phyloP scores from a whole-genome alignment of 805 yeast species.

The Monosporozyma siamensis region DNA sequence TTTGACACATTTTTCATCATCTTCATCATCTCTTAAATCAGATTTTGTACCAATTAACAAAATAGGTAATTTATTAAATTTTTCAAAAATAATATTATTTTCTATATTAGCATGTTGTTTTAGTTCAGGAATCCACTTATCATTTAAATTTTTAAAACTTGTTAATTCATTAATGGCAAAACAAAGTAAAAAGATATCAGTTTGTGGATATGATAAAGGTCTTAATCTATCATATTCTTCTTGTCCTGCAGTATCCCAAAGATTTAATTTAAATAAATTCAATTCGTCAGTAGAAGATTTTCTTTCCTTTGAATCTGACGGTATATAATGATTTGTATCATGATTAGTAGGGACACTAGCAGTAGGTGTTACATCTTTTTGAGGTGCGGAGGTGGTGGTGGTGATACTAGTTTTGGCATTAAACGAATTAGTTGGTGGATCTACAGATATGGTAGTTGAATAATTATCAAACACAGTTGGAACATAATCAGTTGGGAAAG shows the following conservation, averaged over 20 bases:
- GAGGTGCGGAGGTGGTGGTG: too few relatives aligned
- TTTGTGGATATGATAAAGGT: slow-evolving; percentile 86
- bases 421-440: slow-evolving; percentile 8
- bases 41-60: slow-evolving; percentile 81
- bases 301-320: background rate
- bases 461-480: slow-evolving; percentile 94
- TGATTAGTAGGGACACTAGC: background rate
- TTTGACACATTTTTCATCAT: slow-evolving; percentile 49
- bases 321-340: background rate
- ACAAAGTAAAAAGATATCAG: slow-evolving; percentile 79
- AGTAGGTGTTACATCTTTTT: too few relatives aligned
- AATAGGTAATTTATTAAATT: slow-evolving; percentile 34
- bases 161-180: slow-evolving; percentile 77
- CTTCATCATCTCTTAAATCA: slow-evolving; percentile 72
- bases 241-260: slow-evolving; percentile 97
- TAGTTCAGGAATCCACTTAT: slow-evolving; percentile 82
- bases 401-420: too few relatives aligned
- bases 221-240: slow-evolving; percentile 83
- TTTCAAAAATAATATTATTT: slow-evolving; percentile 14
- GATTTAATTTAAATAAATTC: slow-evolving; percentile 56
- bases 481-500: slow-evolving; percentile 86
- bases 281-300: background rate
- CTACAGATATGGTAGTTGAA: slow-evolving; percentile 64
- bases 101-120: slow-evolving; percentile 69
- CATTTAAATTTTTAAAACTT: slow-evolving; percentile 69